Conservation (phyloP, 2,329 filamentous ascomycete genomes). For the Ceratocystis lukuohia region DNA sequence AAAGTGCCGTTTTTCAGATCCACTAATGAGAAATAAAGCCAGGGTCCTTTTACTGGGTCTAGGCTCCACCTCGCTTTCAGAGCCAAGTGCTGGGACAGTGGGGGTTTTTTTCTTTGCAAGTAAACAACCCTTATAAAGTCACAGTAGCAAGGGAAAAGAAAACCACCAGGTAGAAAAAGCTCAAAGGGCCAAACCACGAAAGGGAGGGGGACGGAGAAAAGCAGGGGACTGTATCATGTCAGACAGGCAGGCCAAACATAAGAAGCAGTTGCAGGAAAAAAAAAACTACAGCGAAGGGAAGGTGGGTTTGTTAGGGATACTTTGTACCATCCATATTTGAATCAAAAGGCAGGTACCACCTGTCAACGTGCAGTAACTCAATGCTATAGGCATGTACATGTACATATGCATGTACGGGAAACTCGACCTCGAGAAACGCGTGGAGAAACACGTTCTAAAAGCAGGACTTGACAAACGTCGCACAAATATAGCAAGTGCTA, state of each 20-base stretch:
- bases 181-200: not conserved
- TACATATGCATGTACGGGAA: not conserved
- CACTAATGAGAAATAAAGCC: constrained; percentile 7
- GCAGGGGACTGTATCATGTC: not conserved
- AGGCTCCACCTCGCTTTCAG: not conserved
- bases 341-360: constrained; percentile 8
- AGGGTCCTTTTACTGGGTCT: constrained; percentile 4
- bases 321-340: not conserved
- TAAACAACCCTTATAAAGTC: too few species aligned
- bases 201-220: not conserved
- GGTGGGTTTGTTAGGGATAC: not conserved
- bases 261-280: not conserved
- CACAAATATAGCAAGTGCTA: not conserved
- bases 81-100: not conserved
- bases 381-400: not conserved
- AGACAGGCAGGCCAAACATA: not conserved
- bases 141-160: not conserved
- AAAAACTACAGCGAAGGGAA: not conserved
- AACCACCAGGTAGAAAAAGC: not conserved
- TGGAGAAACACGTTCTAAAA: not conserved
- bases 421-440: not conserved
- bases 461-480: not conserved
- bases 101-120: too few species aligned
- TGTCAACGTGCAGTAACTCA: not conserved
- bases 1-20: constrained; percentile 7